These are phyloP conservation scores for Yamadazyma friedrichii DNA, from an alignment of 1,139 yeast genomes.

Conservation along the genomic window DNA sequence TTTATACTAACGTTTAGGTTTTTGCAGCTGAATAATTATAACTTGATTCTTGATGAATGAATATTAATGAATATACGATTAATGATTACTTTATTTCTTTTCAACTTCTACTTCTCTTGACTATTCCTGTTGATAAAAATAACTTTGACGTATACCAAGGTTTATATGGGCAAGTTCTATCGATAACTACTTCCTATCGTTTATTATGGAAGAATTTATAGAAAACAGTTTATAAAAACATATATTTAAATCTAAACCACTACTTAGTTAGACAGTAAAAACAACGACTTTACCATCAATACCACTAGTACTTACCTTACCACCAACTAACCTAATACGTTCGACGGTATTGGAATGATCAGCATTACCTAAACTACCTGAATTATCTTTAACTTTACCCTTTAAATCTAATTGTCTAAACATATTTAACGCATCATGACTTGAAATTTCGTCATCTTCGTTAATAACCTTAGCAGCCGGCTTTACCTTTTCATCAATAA, in stretches of 20 bases:
- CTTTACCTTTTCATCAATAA: slow-evolving; percentile 57
- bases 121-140: too few relatives aligned
- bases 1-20: slow-evolving; percentile 3
- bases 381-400: slow-evolving; percentile 57
- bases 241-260: background rate
- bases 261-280: slow-evolving; percentile 24
- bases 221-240: background rate
- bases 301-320: slow-evolving; percentile 49
- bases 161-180: too few relatives aligned
- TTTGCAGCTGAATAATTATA: background rate
- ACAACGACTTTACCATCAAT: slow-evolving; percentile 90
- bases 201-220: too few relatives aligned
- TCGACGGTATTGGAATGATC: slow-evolving; percentile 91
- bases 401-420: slow-evolving; percentile 94
- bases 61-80: background rate
- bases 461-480: slow-evolving; percentile 38
- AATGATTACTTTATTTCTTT: background rate
- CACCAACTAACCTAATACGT: slow-evolving; percentile 59
- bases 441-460: slow-evolving; percentile 60
- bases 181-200: too few relatives aligned
- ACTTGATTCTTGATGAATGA: background rate
- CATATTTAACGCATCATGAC: slow-evolving; percentile 88
- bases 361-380: slow-evolving; percentile 48
- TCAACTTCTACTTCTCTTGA: background rate
- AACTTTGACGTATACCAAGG: too few relatives aligned